Evolutionary conservation across 1,284 basidiomycete species (phyloP).

Genomic region (Sphagnurus paluster): DNA sequence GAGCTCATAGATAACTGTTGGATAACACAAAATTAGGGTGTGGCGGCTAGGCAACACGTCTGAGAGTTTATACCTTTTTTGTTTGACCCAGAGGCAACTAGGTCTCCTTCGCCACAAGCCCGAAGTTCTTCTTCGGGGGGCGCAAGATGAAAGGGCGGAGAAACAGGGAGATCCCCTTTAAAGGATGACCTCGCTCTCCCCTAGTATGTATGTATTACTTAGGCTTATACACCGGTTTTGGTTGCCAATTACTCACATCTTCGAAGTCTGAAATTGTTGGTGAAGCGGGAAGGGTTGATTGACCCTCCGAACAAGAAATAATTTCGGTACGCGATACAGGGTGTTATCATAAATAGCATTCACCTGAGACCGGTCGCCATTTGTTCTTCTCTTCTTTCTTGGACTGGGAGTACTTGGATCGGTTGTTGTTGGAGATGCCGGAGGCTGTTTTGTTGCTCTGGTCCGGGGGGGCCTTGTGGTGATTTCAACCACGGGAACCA

Average conservation of each 20-base stretch:
- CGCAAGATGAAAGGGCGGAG: conserved; percentile 11
- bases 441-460: conserved; percentile 14
- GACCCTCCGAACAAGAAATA: background rate
- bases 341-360: background rate
- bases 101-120: too few relatives aligned
- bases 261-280: conserved; percentile 32
- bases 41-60: too few relatives aligned
- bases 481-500: conserved; percentile 30
- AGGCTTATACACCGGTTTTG: too few relatives aligned
- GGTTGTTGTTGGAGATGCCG: conserved; percentile 4
- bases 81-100: too few relatives aligned
- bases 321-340: background rate
- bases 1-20: conserved; percentile 20
- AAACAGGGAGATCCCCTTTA: background rate
- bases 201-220: too few relatives aligned
- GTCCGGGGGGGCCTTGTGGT: conserved; percentile 13
- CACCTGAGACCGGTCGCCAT: background rate
- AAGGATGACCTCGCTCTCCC: too few relatives aligned
- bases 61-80: too few relatives aligned
- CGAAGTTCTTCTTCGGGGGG: conserved; percentile 11
- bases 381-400: conserved; percentile 12
- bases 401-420: background rate
- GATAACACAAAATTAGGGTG: too few relatives aligned
- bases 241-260: conserved; percentile 11
- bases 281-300: conserved; percentile 17